Base-by-base conservation (phyloP, 768 basidiomycete genomes). In the Russula sp. region DNA sequence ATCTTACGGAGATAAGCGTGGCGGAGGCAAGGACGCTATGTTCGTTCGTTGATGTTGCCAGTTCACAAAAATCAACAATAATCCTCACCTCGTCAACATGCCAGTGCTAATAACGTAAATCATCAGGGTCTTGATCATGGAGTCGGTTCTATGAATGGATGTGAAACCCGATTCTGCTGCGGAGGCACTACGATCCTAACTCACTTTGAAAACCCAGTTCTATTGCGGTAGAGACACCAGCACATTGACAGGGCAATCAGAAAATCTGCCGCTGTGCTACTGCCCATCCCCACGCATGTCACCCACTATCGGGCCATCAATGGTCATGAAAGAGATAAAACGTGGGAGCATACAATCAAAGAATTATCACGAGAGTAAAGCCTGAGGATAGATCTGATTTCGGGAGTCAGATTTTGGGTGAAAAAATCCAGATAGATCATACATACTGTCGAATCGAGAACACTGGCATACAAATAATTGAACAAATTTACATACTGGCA, bases 161-260 rank as follows among this genome's bases (percentile, higher is more conserved):
- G 42, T 46, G 50, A 49, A 25, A 20, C 20, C 10, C 39, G 29
- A 9, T n/a, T 32, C 43, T 9, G 13, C 8, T 2, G 29, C 32
- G 14, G 13, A 43, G 7, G 5, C 16, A 13, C 13, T 7, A 11
- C 29, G 13, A 59, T 29, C 61, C 43, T 25, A 39, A 69, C 72
- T 64, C 57, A 76, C 79, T 75, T 70, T 50, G 70, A 59, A 59
- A 79, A 76, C 18, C 80, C 80, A 16, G 80, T 81, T 35, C 77
- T 75, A 65, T 72, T 70, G n/a, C 72, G 74, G n/a, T 73, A 74
- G 51, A 83, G 71, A 59, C 77, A 79, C 65, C 77, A 81, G 65
- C 78, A 80, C 57, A 83, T 74, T 11, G 78, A 71, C 50, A 71
- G 61, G 3, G 81, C 81, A 50, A 82, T 81, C 59, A 80, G 71